Evolutionary conservation across 306 rosid genomes (phyloP).

Genomic region (Malus sieversii): DNA sequence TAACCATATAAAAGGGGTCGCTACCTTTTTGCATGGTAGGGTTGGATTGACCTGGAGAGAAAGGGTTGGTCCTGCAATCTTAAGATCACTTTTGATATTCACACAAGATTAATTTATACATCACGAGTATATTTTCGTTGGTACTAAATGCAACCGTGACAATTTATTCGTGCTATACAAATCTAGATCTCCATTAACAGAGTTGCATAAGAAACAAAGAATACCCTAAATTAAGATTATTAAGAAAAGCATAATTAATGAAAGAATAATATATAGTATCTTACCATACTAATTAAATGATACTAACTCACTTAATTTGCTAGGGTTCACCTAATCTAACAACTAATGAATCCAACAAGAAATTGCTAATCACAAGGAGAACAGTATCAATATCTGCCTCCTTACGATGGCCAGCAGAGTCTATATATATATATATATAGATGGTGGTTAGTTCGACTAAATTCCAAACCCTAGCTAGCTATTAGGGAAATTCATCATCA

Average conservation of each 20-base stretch:
- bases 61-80: not conserved
- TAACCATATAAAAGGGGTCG: not conserved
- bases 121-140: too few species aligned
- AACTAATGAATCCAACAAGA: slow-evolving; percentile 15
- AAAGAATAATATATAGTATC: not conserved
- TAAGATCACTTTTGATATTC: slow-evolving; percentile 2
- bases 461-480: not conserved
- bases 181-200: not conserved
- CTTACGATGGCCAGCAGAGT: not conserved
- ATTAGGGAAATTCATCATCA: not conserved
- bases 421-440: not conserved
- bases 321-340: slow-evolving; percentile 8
- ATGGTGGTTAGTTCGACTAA: slow-evolving; percentile 5
- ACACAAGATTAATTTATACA: too few species aligned
- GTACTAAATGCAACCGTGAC: too few species aligned
- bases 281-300: not conserved
- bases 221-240: not conserved
- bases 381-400: not conserved
- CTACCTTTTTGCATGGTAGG: not conserved
- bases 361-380: slow-evolving; percentile 5
- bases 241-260: not conserved
- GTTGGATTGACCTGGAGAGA: slow-evolving; percentile 7
- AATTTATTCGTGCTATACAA: too few species aligned
- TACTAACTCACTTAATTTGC: not conserved
- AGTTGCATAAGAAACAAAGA: not conserved